phyloP scores from a whole-genome alignment of 148 eudicot genomes.

The Agrostemma githago region DNA sequence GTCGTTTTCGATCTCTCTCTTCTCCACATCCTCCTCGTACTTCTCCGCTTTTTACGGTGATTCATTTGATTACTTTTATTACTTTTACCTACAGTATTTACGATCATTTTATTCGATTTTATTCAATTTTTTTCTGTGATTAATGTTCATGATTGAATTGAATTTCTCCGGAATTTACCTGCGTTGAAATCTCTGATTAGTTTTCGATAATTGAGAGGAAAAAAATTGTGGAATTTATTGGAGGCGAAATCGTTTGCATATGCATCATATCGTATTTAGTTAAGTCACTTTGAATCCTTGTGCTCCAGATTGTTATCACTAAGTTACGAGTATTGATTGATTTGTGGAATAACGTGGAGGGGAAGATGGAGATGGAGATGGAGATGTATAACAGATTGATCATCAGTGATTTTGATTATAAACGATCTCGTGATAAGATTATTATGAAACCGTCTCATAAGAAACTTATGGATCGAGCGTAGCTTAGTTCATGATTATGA shows the following conservation, averaged over 20 bases:
- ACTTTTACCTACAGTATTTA: not conserved
- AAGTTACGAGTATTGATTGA: not conserved
- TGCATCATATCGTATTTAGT: constrained; percentile 5
- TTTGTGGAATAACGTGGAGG: not conserved
- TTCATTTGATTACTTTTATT: not conserved
- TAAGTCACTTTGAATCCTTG: not conserved
- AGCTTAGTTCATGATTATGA: not conserved
- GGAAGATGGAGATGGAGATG: not conserved
- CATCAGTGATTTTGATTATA: not conserved
- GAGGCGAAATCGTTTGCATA: not conserved
- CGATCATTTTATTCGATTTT: not conserved
- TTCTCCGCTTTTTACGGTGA: constrained; percentile 32
- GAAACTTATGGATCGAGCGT: too few species aligned
- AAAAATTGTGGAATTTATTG: not conserved
- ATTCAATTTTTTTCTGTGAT: not conserved
- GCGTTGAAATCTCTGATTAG: not conserved
- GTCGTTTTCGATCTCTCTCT: constrained; percentile 6
- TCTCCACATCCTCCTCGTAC: not conserved
- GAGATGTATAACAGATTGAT: too few species aligned
- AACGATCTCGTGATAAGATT: not conserved
- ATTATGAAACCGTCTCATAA: not conserved
- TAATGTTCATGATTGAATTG: not conserved
- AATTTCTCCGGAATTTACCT: not conserved
- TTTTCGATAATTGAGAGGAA: not conserved
- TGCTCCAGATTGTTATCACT: not conserved